Conservation (phyloP, 163 green algal genomes). For the Coccomyxa subellipsoidea region DNA sequence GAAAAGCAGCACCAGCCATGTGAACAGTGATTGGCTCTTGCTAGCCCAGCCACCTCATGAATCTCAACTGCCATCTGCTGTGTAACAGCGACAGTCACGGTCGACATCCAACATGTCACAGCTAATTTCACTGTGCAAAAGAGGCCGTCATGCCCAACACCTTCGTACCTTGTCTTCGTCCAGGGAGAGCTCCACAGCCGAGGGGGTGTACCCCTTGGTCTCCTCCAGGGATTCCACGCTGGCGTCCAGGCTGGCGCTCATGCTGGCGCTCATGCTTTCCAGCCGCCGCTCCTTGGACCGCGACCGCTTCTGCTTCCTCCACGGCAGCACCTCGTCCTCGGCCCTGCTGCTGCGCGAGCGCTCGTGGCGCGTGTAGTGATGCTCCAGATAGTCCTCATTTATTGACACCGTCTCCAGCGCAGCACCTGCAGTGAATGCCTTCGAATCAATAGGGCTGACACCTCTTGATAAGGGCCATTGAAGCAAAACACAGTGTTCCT, state of each 20-base stretch:
- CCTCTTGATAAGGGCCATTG: no score
- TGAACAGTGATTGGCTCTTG: no score
- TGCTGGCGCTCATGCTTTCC: constrained; percentile 1
- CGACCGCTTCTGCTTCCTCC: constrained; percentile 10
- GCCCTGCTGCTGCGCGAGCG: constrained; percentile 7
- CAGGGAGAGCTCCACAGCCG: background rate
- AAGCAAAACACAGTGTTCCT: no score
- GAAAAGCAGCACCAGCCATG: no score
- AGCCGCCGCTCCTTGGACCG: background rate
- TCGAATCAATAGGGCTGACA: no score
- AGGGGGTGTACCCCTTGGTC: background rate
- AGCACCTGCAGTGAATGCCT: constrained; percentile 24
- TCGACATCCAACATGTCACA: no score
- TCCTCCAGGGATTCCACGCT: background rate
- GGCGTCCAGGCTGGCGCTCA: background rate
- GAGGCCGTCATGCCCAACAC: background rate
- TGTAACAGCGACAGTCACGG: no score
- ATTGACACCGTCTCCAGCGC: constrained; percentile 23
- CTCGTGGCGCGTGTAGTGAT: constrained; percentile 13
- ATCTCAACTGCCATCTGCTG: no score
- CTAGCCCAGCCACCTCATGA: no score
- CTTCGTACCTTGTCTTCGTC: background rate
- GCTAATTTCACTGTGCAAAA: no score
- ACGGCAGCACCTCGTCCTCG: constrained; percentile 6
- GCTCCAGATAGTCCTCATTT: constrained; percentile 22